Conservation (phyloP, 306 rosid species). For the Cicer cuneatum region DNA sequence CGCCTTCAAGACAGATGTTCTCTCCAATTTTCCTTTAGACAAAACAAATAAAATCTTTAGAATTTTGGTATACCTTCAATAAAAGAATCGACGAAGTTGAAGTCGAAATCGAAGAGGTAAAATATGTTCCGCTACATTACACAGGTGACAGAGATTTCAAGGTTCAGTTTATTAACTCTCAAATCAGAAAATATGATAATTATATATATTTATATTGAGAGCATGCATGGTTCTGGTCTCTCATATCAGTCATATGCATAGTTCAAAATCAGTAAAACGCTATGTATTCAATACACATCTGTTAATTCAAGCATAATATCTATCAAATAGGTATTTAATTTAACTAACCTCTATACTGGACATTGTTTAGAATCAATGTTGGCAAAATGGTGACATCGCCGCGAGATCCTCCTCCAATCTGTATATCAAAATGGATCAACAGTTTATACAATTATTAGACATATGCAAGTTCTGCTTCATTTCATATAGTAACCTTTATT, state of each 20-base stretch:
- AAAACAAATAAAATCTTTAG: conserved; percentile 44
- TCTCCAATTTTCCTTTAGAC: conserved; percentile 81
- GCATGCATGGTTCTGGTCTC: too few species aligned
- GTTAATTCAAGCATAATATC: conserved; percentile 10
- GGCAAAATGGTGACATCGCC: conserved; percentile 99
- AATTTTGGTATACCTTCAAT: neutral
- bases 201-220: too few species aligned
- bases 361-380: conserved; percentile 78
- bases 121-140: neutral
- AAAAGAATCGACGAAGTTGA: conserved; percentile 20
- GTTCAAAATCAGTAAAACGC: conserved; percentile 2
- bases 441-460: neutral
- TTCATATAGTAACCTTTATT: neutral
- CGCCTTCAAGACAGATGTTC: conserved; percentile 79
- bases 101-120: neutral
- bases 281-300: neutral
- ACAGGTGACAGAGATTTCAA: too few species aligned
- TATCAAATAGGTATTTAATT: neutral
- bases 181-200: too few species aligned
- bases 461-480: neutral
- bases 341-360: conserved; percentile 86
- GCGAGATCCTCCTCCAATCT: conserved; percentile 90
- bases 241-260: neutral
- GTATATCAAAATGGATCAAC: conserved; percentile 33
- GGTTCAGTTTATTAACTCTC: too few species aligned